phyloP scores from a whole-genome alignment of 495 filamentous ascomycete species.

The Penicillium chermesinum region DNA sequence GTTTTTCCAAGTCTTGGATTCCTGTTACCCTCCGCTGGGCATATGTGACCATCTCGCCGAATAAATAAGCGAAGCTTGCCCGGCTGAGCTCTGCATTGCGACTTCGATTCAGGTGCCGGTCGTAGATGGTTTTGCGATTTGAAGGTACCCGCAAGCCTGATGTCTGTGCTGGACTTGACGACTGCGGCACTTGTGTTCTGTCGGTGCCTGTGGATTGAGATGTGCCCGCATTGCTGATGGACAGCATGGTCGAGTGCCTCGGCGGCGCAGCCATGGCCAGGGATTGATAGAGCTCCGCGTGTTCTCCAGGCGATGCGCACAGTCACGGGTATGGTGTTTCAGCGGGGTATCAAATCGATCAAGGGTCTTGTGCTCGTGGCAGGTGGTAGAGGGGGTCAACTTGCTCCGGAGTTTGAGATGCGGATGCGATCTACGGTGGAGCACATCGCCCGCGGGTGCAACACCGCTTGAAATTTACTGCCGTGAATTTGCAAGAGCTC shows the following conservation, averaged over 20 bases:
- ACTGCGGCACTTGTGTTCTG: conserved; percentile 23
- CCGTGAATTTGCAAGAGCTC: too few relatives aligned
- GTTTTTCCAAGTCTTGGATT: conserved; percentile 88
- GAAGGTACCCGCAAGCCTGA: conserved; percentile 87
- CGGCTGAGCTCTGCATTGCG: conserved; percentile 83
- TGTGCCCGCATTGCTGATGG: conserved; percentile 29
- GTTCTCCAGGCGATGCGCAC: not conserved
- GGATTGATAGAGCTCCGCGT: conserved; percentile 1
- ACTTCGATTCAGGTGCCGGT: conserved; percentile 85
- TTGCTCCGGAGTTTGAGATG: conserved; percentile 3
- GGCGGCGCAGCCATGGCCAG: conserved; percentile 33
- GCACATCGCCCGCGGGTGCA: conserved; percentile 23
- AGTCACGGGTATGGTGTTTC: not conserved
- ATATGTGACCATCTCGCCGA: conserved; percentile 95
- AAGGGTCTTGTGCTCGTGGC: not conserved
- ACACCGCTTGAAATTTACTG: not conserved
- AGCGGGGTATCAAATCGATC: not conserved
- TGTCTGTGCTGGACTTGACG: conserved; percentile 35
- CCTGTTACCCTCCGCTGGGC: conserved; percentile 85
- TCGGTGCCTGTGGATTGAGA: conserved; percentile 22
- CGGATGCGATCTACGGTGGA: conserved; percentile 28
- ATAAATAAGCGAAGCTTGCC: conserved; percentile 91
- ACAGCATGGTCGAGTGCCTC: conserved; percentile 36
- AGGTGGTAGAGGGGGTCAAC: not conserved
- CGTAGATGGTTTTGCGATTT: conserved; percentile 95